phyloP scores from a whole-genome alignment of 1,284 basidiomycete genomes.

The Agaricales sp. region DNA sequence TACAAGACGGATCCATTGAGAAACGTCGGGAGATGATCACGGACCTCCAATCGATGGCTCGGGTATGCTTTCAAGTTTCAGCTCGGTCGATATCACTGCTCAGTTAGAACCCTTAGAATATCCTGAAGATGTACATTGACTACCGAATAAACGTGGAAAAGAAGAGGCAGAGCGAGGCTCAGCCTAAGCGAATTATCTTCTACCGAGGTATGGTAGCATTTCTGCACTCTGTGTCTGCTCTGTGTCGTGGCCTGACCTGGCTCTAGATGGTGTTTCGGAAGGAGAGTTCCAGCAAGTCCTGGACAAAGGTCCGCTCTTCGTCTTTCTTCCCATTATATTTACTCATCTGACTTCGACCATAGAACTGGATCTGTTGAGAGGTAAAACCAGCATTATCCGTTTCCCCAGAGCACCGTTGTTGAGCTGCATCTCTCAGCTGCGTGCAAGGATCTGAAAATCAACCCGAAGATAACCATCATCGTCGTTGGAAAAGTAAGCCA shows the following conservation, averaged over 20 bases:
- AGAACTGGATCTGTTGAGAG: constrained; percentile 49
- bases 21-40: constrained; percentile 64
- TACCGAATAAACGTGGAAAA: constrained; percentile 46
- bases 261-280: constrained; percentile 67
- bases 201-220: constrained; percentile 42
- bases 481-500: constrained; percentile 51
- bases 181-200: constrained; percentile 62
- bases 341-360: constrained; percentile 6
- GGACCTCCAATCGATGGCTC: constrained; percentile 52
- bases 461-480: constrained; percentile 61
- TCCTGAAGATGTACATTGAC: constrained; percentile 41
- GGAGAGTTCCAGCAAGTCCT: constrained; percentile 68
- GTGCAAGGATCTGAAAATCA: constrained; percentile 41
- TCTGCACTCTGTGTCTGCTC: constrained; percentile 3
- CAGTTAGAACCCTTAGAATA: constrained; percentile 25
- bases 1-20: constrained; percentile 52
- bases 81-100: background rate
- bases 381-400: constrained; percentile 22
- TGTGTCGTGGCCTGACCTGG: constrained; percentile 6
- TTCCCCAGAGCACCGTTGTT: constrained; percentile 2
- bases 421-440: constrained; percentile 30
- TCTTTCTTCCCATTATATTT: constrained; percentile 2
- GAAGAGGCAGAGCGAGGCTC: constrained; percentile 26
- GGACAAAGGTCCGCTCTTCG: constrained; percentile 33
- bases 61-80: constrained; percentile 22